These are phyloP conservation scores for Chimonanthus praecox DNA, from an alignment of 164 flowering plant genomes.

Conservation along the genomic window DNA sequence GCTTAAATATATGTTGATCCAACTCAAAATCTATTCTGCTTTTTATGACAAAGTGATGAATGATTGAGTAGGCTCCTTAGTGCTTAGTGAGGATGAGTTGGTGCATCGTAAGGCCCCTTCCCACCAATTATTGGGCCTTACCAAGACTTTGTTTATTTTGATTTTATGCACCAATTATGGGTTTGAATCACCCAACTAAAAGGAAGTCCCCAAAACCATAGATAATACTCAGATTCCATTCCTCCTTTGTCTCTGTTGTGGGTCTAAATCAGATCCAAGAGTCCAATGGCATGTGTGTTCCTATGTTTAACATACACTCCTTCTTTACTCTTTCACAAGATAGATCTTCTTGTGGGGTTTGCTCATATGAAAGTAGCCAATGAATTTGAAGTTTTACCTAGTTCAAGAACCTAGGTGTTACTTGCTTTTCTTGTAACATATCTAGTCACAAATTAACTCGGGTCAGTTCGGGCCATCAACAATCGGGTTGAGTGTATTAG, in stretches of 20 bases:
- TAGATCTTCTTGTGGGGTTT: not conserved
- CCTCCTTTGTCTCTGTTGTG: not conserved
- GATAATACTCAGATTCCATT: not conserved
- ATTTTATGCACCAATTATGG: slow-evolving; percentile 51
- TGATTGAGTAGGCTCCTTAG: slow-evolving; percentile 18
- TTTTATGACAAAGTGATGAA: not conserved
- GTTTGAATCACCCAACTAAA: slow-evolving; percentile 16
- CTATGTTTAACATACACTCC: no score
- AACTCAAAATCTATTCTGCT: no score
- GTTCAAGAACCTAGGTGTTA: not conserved
- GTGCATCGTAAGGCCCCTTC: slow-evolving; percentile 12
- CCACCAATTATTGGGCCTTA: slow-evolving; percentile 54
- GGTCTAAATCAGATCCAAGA: not conserved
- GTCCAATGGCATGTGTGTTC: slow-evolving; percentile 8
- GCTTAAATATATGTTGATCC: no score
- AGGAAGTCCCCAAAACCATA: slow-evolving; percentile 4
- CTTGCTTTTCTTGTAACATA: not conserved
- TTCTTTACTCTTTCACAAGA: not conserved
- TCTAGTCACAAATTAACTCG: not conserved
- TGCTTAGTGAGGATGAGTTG: slow-evolving; percentile 19
- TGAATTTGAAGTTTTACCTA: slow-evolving; percentile 1
- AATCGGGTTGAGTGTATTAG: no score
- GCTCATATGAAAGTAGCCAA: not conserved
- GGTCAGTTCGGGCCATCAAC: no score
- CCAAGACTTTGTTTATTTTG: slow-evolving; percentile 27